Conservation (phyloP, 2,329 filamentous ascomycete genomes). For the Blastomyces parvus region DNA sequence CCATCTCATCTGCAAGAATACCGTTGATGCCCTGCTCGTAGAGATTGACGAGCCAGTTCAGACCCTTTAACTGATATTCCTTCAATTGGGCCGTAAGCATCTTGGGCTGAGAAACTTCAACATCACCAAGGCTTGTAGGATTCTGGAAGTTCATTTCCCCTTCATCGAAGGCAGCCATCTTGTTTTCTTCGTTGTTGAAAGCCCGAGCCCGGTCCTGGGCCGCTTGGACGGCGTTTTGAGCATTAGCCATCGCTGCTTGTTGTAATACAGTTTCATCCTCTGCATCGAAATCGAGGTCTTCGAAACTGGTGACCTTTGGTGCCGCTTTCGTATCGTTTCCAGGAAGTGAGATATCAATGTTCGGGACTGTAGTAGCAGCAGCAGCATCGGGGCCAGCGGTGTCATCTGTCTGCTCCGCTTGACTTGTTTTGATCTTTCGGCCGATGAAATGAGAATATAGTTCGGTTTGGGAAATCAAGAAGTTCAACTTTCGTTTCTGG, state of each 20-base stretch:
- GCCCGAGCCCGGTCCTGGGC: conserved; percentile 85
- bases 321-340: conserved; percentile 43
- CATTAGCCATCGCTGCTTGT: conserved; percentile 85
- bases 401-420: conserved; percentile 80
- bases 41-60: conserved; percentile 97
- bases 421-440: conserved; percentile 97
- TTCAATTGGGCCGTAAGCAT: conserved; percentile 90
- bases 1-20: conserved; percentile 98
- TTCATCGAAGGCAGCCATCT: conserved; percentile 70
- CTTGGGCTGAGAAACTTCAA: conserved; percentile 89
- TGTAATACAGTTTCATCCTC: conserved; percentile 78
- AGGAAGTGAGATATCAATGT: conserved; percentile 32
- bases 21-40: conserved; percentile 99
- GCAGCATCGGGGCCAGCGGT: conserved; percentile 42
- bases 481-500: conserved; percentile 98
- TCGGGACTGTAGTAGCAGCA: conserved; percentile 42
- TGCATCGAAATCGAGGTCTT: conserved; percentile 89
- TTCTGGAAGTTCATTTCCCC: conserved; percentile 99
- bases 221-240: conserved; percentile 88
- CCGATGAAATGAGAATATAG: conserved; percentile 99
- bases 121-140: conserved; percentile 84
- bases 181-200: conserved; percentile 67
- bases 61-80: conserved; percentile 96
- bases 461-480: conserved; percentile 97
- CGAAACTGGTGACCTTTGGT: conserved; percentile 80